A percentile compares a stretch with the other conserved stretches of the same genome.
phyloP scores from a whole-genome alignment of 352 stramenopile species.

The Plasmopara muralis region DNA sequence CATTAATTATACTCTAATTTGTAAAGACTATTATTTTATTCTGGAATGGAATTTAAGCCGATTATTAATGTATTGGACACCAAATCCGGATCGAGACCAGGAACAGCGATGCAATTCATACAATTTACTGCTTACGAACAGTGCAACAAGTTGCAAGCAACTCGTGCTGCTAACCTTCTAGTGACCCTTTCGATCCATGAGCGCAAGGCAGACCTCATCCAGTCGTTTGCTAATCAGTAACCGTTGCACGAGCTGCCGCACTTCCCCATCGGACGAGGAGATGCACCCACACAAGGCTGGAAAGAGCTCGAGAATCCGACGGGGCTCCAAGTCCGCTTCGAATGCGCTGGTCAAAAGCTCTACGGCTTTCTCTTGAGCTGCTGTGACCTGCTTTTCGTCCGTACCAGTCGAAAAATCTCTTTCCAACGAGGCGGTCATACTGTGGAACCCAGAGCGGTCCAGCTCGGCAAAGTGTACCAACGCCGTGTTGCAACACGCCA shows the following conservation, averaged over 20 bases:
- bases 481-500: slow-evolving; percentile 50
- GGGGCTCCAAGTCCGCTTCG: slow-evolving; percentile 47
- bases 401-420: neutral
- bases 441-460: slow-evolving; percentile 18
- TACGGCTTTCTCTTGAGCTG: slow-evolving; percentile 54
- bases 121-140: too few species aligned
- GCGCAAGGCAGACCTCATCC: slow-evolving; percentile 44
- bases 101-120: too few species aligned
- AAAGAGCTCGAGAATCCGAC: slow-evolving; percentile 68
- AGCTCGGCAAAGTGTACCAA: slow-evolving; percentile 41
- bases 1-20: too few species aligned
- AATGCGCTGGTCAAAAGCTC: slow-evolving; percentile 52
- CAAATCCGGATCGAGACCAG: too few species aligned
- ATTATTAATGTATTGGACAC: too few species aligned
- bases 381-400: slow-evolving; percentile 16
- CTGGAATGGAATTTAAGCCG: too few species aligned
- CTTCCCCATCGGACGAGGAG: slow-evolving; percentile 49
- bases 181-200: slow-evolving; percentile 19
- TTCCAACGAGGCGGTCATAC: slow-evolving; percentile 4
- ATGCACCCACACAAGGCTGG: slow-evolving; percentile 73
- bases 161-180: too few species aligned
- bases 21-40: too few species aligned
- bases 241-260: slow-evolving; percentile 61
- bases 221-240: slow-evolving; percentile 52
- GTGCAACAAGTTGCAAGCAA: too few species aligned